Conservation (phyloP, 768 basidiomycete genomes). For the Leccinum incarnatum region DNA sequence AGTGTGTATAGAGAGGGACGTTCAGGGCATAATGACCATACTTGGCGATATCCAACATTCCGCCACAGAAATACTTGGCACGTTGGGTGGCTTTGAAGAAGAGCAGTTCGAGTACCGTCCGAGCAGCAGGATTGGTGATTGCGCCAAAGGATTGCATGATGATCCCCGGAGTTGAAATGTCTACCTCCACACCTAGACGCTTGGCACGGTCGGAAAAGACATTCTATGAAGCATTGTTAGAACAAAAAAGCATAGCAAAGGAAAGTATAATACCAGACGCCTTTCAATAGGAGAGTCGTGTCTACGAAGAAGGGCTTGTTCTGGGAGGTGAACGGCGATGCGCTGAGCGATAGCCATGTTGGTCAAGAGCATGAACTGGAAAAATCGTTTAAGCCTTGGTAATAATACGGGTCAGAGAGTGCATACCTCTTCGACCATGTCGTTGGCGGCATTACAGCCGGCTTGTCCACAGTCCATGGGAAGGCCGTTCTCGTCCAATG, state of each 20-base stretch:
- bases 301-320: constrained; percentile 94
- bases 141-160: constrained; percentile 83
- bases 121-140: constrained; percentile 70
- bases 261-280: constrained; percentile 55
- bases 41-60: constrained; percentile 99
- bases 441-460: constrained; percentile 67
- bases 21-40: constrained; percentile 92
- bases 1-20: constrained; percentile 89
- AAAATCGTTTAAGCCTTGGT: constrained; percentile 3
- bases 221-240: constrained; percentile 44
- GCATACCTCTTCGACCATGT: constrained; percentile 83
- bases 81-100: constrained; percentile 90
- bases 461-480: constrained; percentile 77
- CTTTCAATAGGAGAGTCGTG: constrained; percentile 93
- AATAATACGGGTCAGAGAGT: constrained; percentile 1
- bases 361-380: constrained; percentile 89
- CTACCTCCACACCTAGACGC: constrained; percentile 80
- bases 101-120: constrained; percentile 76
- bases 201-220: constrained; percentile 78
- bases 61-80: constrained; percentile 98
- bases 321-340: constrained; percentile 90
- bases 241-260: background rate
- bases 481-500: constrained; percentile 72
- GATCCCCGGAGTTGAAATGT: constrained; percentile 72
- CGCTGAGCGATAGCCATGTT: constrained; percentile 91